Base-by-base conservation (phyloP, 1,284 basidiomycete genomes). In the Sanghuangporus sanghuang region DNA sequence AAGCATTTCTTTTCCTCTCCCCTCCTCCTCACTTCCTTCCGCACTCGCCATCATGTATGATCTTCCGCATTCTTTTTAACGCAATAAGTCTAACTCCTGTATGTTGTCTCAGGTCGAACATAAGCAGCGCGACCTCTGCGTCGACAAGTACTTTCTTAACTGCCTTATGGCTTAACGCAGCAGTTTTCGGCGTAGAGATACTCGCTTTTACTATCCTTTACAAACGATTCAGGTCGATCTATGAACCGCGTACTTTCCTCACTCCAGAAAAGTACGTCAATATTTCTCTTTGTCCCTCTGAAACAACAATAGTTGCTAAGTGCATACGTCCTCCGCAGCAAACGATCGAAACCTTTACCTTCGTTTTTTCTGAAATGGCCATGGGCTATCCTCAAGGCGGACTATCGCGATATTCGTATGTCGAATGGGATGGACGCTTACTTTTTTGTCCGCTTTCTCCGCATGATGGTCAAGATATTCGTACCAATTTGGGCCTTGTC, bases 351-450 rank as follows among this genome's bases (percentile, higher is more conserved):
- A 8, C 64, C 74, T 14, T 76, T 89, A 58, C 71, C 80, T 3
- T 67, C 73, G 3, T 75, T 75, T 21, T 66, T 82, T 7, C 46
- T 62, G 3, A 42, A 21, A 38, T 65, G 64, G 64, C 64, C 78
- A 50, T 92, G 91, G 88, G 85, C 87, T 0, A 64, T 81, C 36
- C 77, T 81, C 1, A 73, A 90, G 23, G 23, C 85, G 74, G 74
- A 78, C 76, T 12, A 79, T 85, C 8, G 79, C 90, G 71, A 85
- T 7, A 87, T 92, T 57, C 81, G 81, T 62, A 73, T 75, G 16
- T 78, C 86, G 64, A 96, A 97, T 68, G 96, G 96, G 39, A 83
- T 93, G 66, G 96, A 99, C 73, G 92, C 95, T 38, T 99, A 96
- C 79, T 90, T 97, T 73, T 98, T 93, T 70, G 85, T 98, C 57